Conservation (phyloP, 768 basidiomycete species). For the Phanerochaete carnosa region DNA sequence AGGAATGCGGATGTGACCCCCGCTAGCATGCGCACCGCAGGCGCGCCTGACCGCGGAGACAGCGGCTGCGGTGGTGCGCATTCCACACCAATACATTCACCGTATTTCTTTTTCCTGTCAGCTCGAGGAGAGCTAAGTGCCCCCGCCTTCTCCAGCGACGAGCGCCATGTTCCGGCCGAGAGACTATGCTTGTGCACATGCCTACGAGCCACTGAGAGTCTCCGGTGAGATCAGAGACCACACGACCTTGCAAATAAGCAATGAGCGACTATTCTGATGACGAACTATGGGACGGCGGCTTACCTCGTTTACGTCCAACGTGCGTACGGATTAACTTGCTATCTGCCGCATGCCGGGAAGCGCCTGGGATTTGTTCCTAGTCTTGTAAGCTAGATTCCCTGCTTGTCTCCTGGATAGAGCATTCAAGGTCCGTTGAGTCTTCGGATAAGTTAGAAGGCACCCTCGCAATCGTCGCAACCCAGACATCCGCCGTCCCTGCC, state of each 20-base stretch:
- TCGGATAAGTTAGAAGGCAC: too few relatives aligned
- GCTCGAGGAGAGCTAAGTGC: background rate
- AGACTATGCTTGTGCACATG: background rate
- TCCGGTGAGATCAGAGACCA: background rate
- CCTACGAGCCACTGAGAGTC: background rate
- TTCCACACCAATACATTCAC: background rate
- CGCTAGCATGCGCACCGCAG: background rate
- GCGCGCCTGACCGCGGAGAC: background rate
- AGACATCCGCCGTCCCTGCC: too few relatives aligned
- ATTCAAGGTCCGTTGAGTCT: too few relatives aligned
- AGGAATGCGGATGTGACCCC: background rate
- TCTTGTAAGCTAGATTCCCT: too few relatives aligned
- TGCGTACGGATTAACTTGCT: background rate
- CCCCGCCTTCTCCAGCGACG: background rate
- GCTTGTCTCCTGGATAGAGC: too few relatives aligned
- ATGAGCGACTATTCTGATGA: background rate
- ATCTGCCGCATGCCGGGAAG: background rate
- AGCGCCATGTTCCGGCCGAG: slow-evolving; percentile 13
- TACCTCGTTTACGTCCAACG: background rate
- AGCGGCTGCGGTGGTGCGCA: background rate
- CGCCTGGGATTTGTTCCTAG: background rate
- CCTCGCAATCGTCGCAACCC: too few relatives aligned
- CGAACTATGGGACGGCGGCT: background rate
- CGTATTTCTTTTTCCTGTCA: background rate
- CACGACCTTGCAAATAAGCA: background rate